phyloP scores from a whole-genome alignment of 768 basidiomycete genomes.

The Leucosporidium yakuticum region DNA sequence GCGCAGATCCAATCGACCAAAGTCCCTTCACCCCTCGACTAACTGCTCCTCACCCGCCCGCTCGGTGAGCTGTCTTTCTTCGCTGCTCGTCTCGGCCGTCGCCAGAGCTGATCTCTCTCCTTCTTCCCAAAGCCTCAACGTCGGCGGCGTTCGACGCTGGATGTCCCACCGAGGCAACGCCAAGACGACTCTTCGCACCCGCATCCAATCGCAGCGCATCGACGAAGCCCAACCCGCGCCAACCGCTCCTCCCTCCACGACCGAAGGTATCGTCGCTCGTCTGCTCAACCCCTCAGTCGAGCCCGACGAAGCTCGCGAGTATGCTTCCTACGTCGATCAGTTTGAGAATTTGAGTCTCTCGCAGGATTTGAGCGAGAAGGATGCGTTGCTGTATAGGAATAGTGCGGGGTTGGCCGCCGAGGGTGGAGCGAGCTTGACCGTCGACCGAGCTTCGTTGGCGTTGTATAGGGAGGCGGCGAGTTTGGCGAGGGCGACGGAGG shows the following conservation, averaged over 20 bases:
- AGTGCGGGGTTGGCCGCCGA: background rate
- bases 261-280: constrained; percentile 29
- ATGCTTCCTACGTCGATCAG: constrained; percentile 35
- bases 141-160: constrained; percentile 73
- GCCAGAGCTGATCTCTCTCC: background rate
- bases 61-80: background rate
- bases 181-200: background rate
- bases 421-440: background rate
- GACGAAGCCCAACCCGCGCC: background rate
- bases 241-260: constrained; percentile 16
- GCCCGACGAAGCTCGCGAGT: constrained; percentile 35
- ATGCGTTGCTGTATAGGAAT: constrained; percentile 13
- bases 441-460: background rate
- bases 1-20: constrained; percentile 47
- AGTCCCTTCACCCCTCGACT: constrained; percentile 67
- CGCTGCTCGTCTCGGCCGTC: constrained; percentile 8
- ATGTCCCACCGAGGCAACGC: constrained; percentile 44
- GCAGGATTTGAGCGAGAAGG: constrained; percentile 31
- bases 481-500: background rate
- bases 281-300: constrained; percentile 32
- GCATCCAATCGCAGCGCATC: background rate
- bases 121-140: constrained; percentile 51
- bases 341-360: constrained; percentile 27
- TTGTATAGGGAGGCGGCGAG: background rate
- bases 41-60: constrained; percentile 23